phyloP scores from a whole-genome alignment of 148 eudicot species.

The Arctostaphylos glauca region DNA sequence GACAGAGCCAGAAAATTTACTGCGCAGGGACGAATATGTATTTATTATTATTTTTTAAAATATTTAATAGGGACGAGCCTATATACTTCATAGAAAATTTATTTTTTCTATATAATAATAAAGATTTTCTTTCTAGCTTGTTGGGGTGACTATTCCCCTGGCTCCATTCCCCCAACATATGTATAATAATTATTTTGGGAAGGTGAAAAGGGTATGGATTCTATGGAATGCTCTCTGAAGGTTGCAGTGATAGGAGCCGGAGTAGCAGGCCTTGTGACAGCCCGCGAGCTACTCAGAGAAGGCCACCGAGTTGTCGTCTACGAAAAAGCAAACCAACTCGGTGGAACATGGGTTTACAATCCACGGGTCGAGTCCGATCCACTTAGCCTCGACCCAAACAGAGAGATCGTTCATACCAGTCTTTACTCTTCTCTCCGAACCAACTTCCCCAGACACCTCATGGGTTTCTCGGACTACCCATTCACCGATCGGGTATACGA shows the following conservation, averaged over 20 bases:
- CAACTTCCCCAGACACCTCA: conserved; percentile 33
- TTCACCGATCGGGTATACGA: conserved; percentile 19
- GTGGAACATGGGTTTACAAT: conserved; percentile 45
- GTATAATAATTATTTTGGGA: too few species aligned
- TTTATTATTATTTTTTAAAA: too few species aligned
- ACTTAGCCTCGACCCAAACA: conserved; percentile 27
- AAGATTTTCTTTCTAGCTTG: too few species aligned
- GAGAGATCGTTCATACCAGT: conserved; percentile 31
- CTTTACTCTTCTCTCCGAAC: conserved; percentile 35
- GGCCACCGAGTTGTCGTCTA: conserved; percentile 34
- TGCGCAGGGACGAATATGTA: too few species aligned
- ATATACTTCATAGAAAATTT: too few species aligned
- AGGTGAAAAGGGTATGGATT: too few species aligned
- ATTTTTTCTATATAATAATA: too few species aligned
- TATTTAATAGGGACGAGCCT: too few species aligned
- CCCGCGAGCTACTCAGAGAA: conserved; percentile 37
- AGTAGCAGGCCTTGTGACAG: conserved; percentile 22
- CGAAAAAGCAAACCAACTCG: conserved; percentile 26
- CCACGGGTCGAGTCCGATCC: conserved; percentile 36
- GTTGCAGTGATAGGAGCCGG: conserved; percentile 54
- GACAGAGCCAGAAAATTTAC: too few species aligned
- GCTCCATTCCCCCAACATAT: too few species aligned
- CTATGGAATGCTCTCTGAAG: conserved; percentile 25
- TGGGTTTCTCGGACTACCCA: conserved; percentile 41
- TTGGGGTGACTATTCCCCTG: too few species aligned